Evolutionary conservation across 2,329 filamentous ascomycete genomes (phyloP).

Genomic region (Neopestalotiopsis sp.): DNA sequence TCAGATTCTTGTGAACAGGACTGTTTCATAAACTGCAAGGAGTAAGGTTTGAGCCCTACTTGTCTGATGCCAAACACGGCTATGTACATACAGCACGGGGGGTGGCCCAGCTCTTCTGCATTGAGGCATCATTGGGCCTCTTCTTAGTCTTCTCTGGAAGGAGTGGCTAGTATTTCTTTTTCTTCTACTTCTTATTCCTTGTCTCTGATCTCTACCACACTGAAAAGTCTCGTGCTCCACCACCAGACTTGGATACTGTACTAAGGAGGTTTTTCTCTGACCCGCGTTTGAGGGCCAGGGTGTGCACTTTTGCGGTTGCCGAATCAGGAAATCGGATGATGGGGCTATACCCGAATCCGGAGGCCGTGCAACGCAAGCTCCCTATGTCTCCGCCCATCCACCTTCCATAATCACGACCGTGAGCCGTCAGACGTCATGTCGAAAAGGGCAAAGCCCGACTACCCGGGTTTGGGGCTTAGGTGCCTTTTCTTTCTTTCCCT

Average conservation of each 20-base stretch:
- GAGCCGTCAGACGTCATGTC: constrained; percentile 1
- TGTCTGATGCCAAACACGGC: neutral
- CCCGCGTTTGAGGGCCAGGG: constrained; percentile 13
- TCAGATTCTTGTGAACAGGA: neutral
- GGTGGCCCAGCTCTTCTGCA: neutral
- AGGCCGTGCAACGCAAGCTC: neutral
- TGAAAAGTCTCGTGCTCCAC: constrained; percentile 6
- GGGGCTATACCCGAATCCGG: constrained; percentile 13
- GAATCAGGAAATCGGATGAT: constrained; percentile 18
- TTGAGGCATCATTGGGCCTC: neutral
- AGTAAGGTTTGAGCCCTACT: neutral
- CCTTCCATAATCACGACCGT: neutral
- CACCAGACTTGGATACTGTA: neutral
- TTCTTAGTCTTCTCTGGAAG: neutral
- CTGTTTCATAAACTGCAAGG: constrained; percentile 1
- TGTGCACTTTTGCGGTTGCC: constrained; percentile 7
- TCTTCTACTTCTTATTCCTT: constrained; percentile 13
- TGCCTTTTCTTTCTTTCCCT: neutral
- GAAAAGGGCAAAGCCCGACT: neutral
- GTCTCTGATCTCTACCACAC: neutral
- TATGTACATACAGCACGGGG: neutral
- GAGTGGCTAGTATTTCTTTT: no score
- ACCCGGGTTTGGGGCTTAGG: neutral
- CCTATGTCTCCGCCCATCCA: neutral
- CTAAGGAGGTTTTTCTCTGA: neutral